These are phyloP conservation scores for Theobroma grandiflorum DNA, from an alignment of 441 rosid genomes.

Conservation along the genomic window DNA sequence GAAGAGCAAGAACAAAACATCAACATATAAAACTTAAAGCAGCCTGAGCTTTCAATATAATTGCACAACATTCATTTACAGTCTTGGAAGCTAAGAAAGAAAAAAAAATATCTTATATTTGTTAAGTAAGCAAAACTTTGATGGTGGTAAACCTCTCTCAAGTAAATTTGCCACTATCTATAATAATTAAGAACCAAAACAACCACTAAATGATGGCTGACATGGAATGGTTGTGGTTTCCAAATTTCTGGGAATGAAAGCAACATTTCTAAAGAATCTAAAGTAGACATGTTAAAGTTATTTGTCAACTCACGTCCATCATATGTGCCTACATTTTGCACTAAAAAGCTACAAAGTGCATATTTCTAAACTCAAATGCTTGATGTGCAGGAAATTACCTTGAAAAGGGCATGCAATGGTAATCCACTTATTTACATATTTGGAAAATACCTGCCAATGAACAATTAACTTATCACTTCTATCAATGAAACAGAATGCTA, in stretches of 20 bases:
- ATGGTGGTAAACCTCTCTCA: background rate
- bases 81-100: background rate
- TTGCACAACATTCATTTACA: background rate
- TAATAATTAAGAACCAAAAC: background rate
- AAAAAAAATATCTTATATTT: background rate
- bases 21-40: background rate
- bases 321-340: background rate
- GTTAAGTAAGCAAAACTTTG: background rate
- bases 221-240: background rate
- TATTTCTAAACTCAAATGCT: background rate
- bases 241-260: background rate
- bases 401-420: constrained; percentile 90
- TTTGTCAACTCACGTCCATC: background rate
- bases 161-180: constrained; percentile 12
- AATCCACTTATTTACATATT: constrained; percentile 87
- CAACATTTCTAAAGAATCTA: constrained; percentile 7
- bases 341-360: background rate
- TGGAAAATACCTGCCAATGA: constrained; percentile 68
- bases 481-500: constrained; percentile 19
- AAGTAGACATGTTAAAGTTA: background rate
- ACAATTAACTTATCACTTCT: constrained; percentile 21
- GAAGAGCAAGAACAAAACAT: background rate
- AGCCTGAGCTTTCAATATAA: background rate
- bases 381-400: constrained; percentile 51
- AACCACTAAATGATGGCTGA: background rate